Conservation (phyloP, 345 rosid genomes). For the Camelina sativa region DNA sequence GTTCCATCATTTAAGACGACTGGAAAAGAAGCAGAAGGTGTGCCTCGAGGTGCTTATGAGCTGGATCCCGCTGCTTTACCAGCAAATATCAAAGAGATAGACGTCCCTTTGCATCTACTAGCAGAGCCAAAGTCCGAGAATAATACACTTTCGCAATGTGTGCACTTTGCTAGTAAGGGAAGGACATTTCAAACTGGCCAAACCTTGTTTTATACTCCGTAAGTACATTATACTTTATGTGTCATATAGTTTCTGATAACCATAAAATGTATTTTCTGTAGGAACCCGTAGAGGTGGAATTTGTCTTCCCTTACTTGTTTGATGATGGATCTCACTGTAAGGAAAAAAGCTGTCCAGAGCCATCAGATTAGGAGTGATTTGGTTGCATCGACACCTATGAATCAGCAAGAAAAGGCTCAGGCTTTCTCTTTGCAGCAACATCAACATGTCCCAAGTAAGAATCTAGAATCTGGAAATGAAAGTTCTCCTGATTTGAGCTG, state of each 20-base stretch:
- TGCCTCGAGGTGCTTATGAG: slow-evolving; percentile 67
- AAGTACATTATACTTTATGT: too few species aligned
- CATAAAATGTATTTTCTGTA: neutral
- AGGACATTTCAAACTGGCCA: slow-evolving; percentile 58
- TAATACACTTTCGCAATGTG: neutral
- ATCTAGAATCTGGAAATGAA: neutral
- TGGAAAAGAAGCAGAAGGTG: slow-evolving; percentile 61
- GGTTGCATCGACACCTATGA: neutral
- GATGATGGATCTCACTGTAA: neutral
- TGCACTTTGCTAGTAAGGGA: slow-evolving; percentile 40
- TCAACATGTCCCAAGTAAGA: neutral
- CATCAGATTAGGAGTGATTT: slow-evolving; percentile 1
- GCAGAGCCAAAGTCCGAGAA: slow-evolving; percentile 4
- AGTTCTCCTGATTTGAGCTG: neutral
- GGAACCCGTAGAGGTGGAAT: neutral
- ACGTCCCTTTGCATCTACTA: slow-evolving; percentile 18
- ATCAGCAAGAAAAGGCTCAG: neutral
- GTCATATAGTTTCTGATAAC: neutral
- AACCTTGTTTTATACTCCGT: too few species aligned
- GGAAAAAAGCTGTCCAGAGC: neutral
- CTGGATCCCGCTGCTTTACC: slow-evolving; percentile 75
- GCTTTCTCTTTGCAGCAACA: neutral
- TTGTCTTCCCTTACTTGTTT: neutral
- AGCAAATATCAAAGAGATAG: slow-evolving; percentile 47
- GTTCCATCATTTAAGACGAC: slow-evolving; percentile 62